These are phyloP conservation scores for Podaxis mareebaensis DNA, from an alignment of 768 basidiomycete genomes.

Conservation along the genomic window DNA sequence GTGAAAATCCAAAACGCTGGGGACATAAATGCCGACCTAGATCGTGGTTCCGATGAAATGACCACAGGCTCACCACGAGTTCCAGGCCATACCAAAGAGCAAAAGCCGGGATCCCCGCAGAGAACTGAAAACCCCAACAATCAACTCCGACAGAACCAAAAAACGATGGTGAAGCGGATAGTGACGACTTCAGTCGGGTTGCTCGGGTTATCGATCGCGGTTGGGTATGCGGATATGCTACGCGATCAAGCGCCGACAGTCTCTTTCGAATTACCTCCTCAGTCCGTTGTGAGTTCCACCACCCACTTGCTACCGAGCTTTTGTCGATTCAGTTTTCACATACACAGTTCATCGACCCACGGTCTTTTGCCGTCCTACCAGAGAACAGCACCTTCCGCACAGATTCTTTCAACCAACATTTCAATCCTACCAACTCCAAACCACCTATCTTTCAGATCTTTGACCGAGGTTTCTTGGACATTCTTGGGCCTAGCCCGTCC, in stretches of 20 bases:
- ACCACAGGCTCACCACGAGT: too few species aligned
- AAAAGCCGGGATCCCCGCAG: background rate
- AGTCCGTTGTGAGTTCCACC: conserved; percentile 30
- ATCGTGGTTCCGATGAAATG: too few species aligned
- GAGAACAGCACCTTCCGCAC: conserved; percentile 40
- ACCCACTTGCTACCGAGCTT: background rate
- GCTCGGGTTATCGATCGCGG: background rate
- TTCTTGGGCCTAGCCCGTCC: conserved; percentile 59
- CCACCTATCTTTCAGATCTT: conserved; percentile 61
- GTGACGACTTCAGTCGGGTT: background rate
- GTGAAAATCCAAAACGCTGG: background rate
- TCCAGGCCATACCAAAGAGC: background rate
- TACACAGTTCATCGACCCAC: conserved; percentile 50
- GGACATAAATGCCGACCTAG: background rate
- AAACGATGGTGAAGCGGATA: background rate
- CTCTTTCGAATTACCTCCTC: conserved; percentile 23
- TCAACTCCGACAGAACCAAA: background rate
- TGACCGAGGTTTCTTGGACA: conserved; percentile 50
- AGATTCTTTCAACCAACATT: conserved; percentile 39
- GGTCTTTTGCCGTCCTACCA: conserved; percentile 52
- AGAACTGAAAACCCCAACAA: background rate
- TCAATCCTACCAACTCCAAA: conserved; percentile 62
- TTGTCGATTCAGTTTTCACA: background rate
- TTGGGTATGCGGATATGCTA: background rate
- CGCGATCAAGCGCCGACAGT: background rate